These are phyloP conservation scores for Solanum arcanum DNA, from an alignment of 257 asterid species.

Conservation along the genomic window DNA sequence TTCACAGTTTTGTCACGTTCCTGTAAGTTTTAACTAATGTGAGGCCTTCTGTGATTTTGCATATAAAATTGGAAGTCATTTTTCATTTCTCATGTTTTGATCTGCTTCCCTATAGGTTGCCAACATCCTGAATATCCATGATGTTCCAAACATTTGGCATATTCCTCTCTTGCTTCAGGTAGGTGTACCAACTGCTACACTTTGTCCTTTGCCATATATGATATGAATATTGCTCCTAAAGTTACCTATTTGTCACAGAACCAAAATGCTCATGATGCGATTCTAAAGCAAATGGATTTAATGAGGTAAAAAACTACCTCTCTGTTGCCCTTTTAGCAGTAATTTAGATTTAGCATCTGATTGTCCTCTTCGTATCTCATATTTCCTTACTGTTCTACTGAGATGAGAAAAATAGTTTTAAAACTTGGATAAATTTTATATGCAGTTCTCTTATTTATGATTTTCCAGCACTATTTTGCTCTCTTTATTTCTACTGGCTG, in stretches of 20 bases:
- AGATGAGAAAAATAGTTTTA: neutral
- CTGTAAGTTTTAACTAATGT: conserved; percentile 32
- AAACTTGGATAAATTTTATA: neutral
- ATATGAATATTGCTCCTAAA: conserved; percentile 1
- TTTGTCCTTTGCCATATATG: neutral
- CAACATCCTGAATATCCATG: conserved; percentile 52
- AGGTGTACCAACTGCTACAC: conserved; percentile 6
- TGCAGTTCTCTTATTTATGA: neutral
- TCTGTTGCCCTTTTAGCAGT: neutral
- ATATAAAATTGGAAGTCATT: neutral
- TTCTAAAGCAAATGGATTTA: conserved; percentile 65
- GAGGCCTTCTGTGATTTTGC: conserved; percentile 2
- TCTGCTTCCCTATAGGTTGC: conserved; percentile 29
- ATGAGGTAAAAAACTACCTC: conserved; percentile 18
- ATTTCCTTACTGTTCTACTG: neutral
- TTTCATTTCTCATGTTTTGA: neutral
- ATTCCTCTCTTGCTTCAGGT: conserved; percentile 63
- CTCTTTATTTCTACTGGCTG: neutral
- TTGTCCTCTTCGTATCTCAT: neutral
- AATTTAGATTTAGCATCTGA: neutral
- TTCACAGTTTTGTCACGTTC: conserved; percentile 29
- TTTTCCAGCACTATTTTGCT: neutral
- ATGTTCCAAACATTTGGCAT: conserved; percentile 74
- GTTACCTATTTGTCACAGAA: conserved; percentile 32
- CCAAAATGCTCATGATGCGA: conserved; percentile 80